Base-by-base conservation (phyloP, 441 rosid species). In the Daphne laureola region DNA sequence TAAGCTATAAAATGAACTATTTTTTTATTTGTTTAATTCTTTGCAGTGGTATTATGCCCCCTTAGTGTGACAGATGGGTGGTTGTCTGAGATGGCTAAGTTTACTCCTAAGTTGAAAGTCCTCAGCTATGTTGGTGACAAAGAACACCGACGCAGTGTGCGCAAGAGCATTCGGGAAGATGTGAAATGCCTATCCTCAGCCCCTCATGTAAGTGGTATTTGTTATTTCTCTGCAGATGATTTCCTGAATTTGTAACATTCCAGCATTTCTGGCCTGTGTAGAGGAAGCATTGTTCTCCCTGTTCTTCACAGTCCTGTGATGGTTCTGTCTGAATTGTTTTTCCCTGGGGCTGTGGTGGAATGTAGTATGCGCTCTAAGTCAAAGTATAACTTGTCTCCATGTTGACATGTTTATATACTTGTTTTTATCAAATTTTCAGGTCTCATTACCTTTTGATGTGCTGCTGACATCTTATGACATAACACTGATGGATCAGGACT, bases 1-100 rank as follows among this genome's bases (percentile, higher is more conserved):
- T 1, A 31, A 31, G 9, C 38, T 31, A 7, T 52, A 9, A 25
- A 38, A 42, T 47, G n/a, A 26, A 12, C 27, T 23, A n/a, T 35
- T 54, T 43, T n/a, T 13, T 27, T 43, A 21, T 6, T 14, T 48
- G 14, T 48, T 17, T 48, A 12, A 9, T 31, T 9, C 38, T 53
- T 55, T 71, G 73, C 76, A 90, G 96, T 90, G 79, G 86, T 87
- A 27, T 43, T 87, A 51, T 87, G 95, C 69, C 98, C 95, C 51
- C 72, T 90, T 41, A 90, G 98, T 14, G 95, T 90, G 61, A 84
- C 79, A 8, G 96, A 83, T 71, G 88, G 96, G 47, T 90, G 94
- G 98, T 66, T 83, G 42, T 78, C 86, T 14, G 92, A 90, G 78
- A 80, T 83, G 25, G 66, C 47, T 57, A 85, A 80, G 66, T 90